Evolutionary conservation across 495 filamentous ascomycete genomes (phyloP), one percentile per base, ranked within the genome.

Genomic region (Penicillium herquei): DNA sequence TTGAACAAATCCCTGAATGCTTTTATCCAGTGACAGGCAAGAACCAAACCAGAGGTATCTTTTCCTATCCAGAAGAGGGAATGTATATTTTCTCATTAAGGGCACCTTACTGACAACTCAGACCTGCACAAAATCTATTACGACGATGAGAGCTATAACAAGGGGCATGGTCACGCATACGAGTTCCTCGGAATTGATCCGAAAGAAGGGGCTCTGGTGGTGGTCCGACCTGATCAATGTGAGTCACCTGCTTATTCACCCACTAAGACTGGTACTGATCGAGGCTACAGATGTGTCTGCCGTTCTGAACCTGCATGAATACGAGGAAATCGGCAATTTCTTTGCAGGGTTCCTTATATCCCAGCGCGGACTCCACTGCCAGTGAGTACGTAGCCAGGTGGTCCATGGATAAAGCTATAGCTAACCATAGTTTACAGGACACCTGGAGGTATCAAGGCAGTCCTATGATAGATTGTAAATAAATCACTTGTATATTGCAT

Each of bases 171-270:
- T 0, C 77, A 86, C 32, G 80, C 80, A 3, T 89, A 90, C 57
- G 71, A 86, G 37, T 69, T 73, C 7, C 85, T 86, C 43, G 85
- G 81, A 0, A 71, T 90, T 26, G 73, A 81, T 48, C 68, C 76
- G 0, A 49, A 70, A 6, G 49, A 70, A n/a, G 87, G 87, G 0
- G 81, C 79, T 0, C 41, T 87, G 30, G 74, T 84, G 3, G 70
- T 90, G 52, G 79, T 88, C 26, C 76, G 87, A 6, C 87, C 86
- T 5, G 87, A 90, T 72, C 85, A 88, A 65, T 87, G 84, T 84
- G 66, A 72, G 82, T 7, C 7, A 9, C 34, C 34, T 37, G 12
- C 34, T 26, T 11, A 11, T n/a, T 26, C 35, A 8, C 14, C 37
- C 37, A 26, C 21, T 1, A 26, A 26, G 1, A 26, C 21, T 26